Evolutionary conservation across 495 filamentous ascomycete species (phyloP).

Genomic region (Rusavskia elegans): DNA sequence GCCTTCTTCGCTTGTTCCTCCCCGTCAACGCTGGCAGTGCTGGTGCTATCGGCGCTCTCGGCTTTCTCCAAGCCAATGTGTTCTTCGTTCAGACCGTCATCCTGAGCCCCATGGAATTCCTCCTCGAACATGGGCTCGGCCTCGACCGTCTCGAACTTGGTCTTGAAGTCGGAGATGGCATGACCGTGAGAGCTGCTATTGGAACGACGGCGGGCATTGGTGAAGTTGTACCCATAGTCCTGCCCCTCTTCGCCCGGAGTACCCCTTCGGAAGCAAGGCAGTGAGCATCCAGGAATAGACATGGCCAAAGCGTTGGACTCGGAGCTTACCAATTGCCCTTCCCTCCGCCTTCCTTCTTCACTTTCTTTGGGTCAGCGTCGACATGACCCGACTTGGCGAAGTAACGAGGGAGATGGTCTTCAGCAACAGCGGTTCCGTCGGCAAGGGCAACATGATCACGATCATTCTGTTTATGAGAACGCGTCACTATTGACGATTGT

Average conservation of each 20-base stretch:
- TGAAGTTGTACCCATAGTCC: slow-evolving; percentile 63
- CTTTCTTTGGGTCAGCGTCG: slow-evolving; percentile 75
- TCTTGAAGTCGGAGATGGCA: slow-evolving; percentile 53
- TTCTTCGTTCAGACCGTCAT: slow-evolving; percentile 25
- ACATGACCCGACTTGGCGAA: slow-evolving; percentile 78
- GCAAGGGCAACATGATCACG: slow-evolving; percentile 62
- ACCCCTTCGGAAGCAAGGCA: slow-evolving; percentile 41
- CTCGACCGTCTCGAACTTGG: slow-evolving; percentile 79
- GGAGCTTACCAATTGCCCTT: slow-evolving; percentile 78
- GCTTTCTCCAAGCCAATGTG: slow-evolving; percentile 29
- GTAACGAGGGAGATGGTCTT: slow-evolving; percentile 71
- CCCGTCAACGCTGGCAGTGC: slow-evolving; percentile 23
- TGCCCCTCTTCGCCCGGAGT: slow-evolving; percentile 66
- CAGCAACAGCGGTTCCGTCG: slow-evolving; percentile 43
- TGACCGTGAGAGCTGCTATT: slow-evolving; percentile 63
- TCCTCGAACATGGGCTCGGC: slow-evolving; percentile 83
- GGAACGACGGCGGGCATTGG: slow-evolving; percentile 78
- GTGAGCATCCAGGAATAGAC: slow-evolving; percentile 5
- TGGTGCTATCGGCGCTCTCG: slow-evolving; percentile 29
- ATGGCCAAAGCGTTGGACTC: background rate
- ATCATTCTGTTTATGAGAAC: slow-evolving; percentile 82
- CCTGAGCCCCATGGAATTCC: slow-evolving; percentile 43
- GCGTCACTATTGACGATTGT: slow-evolving; percentile 48
- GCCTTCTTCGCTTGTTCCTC: slow-evolving; percentile 23
- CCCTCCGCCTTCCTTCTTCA: slow-evolving; percentile 89